Evolutionary conservation across 495 filamentous ascomycete species (phyloP), one percentile per base, ranked within the genome.

Genomic region (Xylaria castorea): DNA sequence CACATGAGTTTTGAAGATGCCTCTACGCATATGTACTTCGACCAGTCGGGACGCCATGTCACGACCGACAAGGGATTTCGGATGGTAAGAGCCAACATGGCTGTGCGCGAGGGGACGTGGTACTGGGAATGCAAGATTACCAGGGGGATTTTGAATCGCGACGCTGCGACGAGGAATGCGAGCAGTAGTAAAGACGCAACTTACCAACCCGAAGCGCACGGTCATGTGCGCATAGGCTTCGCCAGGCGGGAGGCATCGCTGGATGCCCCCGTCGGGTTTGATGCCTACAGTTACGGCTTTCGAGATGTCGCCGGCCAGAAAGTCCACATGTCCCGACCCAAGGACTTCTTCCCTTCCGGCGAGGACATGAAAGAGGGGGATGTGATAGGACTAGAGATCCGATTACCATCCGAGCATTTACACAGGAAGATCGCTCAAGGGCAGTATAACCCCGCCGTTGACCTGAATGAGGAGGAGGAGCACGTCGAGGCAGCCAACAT

Each of bases 121-220:
- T 99, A 97, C 78, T 98, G 93, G 84, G 97, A 99, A 81, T 94
- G 95, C 79, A 94, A 92, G 73, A 89, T 99, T 53, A 88, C 94
- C 12, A 91, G 89, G 66, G 89, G 90, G 1, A 83, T 85, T 44
- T 74, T 84, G n/a, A 85, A 82, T 66, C 65, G 75, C 22, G 82
- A 82, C 50, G 72, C 77, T 1, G 84, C 81, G 42, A 76, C 83
- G 18, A 82, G 79, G 27, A 71, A 78, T 34, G 61, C 30, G 64
- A 66, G 32, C 9, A 20, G 27, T 1, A 12, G 48, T 20, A 71
- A 71, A 22, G 68, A 71, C 36, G 40, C 62, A 1, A 42, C 66
- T 1, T 57, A 48, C 25, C 70, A 72, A 46, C 70, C 70, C 14
- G 81, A 81, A 61, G 81, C 84, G 30, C 81, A 85, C 58, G 93